Conservation (phyloP, 2,329 filamentous ascomycete genomes). For the Nannizziopsis arthrosporioides region DNA sequence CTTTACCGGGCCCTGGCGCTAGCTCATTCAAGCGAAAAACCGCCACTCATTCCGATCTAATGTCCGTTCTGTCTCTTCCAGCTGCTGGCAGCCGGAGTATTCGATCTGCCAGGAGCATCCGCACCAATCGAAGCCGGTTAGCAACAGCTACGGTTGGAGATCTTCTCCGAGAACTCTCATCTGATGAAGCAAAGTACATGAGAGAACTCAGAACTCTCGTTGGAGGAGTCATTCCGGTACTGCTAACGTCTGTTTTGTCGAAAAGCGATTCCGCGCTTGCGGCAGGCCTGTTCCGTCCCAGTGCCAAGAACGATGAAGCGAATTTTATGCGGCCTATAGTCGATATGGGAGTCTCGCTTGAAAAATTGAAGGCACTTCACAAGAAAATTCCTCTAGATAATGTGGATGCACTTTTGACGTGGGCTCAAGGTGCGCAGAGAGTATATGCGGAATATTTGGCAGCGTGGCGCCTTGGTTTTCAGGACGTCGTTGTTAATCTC, state of each 20-base stretch:
- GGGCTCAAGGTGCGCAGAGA: conserved; percentile 66
- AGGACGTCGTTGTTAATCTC: conserved; percentile 87
- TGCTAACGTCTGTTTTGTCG: conserved; percentile 72
- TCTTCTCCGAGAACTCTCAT: conserved; percentile 64
- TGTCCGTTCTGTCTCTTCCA: conserved; percentile 72
- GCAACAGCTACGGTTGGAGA: conserved; percentile 60
- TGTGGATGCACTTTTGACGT: conserved; percentile 59
- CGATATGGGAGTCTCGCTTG: conserved; percentile 82
- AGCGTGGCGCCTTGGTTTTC: conserved; percentile 85
- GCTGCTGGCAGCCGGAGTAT: conserved; percentile 51
- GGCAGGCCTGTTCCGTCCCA: conserved; percentile 55
- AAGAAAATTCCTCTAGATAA: conserved; percentile 66
- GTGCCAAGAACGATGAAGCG: conserved; percentile 44
- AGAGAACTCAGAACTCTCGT: conserved; percentile 86
- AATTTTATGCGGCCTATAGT: conserved; percentile 76
- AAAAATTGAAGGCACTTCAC: conserved; percentile 71
- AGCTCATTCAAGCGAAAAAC: conserved; percentile 56
- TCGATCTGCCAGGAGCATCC: conserved; percentile 64
- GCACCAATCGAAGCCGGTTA: conserved; percentile 56
- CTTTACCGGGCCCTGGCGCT: conserved; percentile 40
- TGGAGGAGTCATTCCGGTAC: conserved; percentile 85
- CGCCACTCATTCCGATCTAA: conserved; percentile 84
- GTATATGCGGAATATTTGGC: conserved; percentile 77
- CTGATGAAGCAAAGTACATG: conserved; percentile 79
- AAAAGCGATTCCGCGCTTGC: conserved; percentile 54